These are phyloP conservation scores for Ustanciosporium gigantosporum DNA, from an alignment of 1,284 basidiomycete species.

Conservation along the genomic window DNA sequence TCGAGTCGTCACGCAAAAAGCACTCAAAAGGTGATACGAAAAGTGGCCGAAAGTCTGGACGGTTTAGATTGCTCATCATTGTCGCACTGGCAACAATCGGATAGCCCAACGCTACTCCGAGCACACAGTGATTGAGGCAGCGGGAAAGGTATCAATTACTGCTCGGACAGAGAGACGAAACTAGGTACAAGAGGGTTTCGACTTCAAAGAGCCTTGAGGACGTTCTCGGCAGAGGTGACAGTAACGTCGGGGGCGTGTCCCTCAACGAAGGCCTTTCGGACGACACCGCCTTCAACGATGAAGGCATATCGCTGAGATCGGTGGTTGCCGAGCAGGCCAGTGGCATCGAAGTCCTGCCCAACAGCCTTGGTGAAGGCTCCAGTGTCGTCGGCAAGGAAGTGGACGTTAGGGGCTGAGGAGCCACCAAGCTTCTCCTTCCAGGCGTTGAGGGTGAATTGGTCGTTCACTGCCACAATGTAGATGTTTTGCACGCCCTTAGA, in stretches of 20 bases:
- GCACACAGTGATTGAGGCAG: too few relatives aligned
- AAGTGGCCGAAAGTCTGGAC: too few relatives aligned
- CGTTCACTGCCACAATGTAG: constrained; percentile 57
- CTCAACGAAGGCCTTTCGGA: constrained; percentile 50
- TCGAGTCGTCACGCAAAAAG: too few relatives aligned
- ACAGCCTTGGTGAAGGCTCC: constrained; percentile 54
- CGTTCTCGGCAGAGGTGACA: constrained; percentile 50
- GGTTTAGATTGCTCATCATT: too few relatives aligned
- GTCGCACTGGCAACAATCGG: too few relatives aligned
- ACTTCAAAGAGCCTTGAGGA: constrained; percentile 41
- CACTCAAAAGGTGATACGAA: too few relatives aligned
- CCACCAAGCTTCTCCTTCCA: constrained; percentile 58
- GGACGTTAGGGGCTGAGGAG: constrained; percentile 28
- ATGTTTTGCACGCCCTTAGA: constrained; percentile 52
- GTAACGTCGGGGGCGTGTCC: constrained; percentile 47
- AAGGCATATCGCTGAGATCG: constrained; percentile 47
- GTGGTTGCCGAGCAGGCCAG: constrained; percentile 45
- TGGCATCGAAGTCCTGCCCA: constrained; percentile 55
- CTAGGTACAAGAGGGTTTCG: too few relatives aligned
- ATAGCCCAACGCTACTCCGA: too few relatives aligned
- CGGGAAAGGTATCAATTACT: too few relatives aligned
- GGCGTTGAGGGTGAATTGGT: constrained; percentile 51
- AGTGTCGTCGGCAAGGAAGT: constrained; percentile 57
- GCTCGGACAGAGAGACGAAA: too few relatives aligned
- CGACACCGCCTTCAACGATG: constrained; percentile 48